These are phyloP conservation scores for Sporothrix variecibatus DNA, from an alignment of 2,329 filamentous ascomycete species.

Conservation along the genomic window DNA sequence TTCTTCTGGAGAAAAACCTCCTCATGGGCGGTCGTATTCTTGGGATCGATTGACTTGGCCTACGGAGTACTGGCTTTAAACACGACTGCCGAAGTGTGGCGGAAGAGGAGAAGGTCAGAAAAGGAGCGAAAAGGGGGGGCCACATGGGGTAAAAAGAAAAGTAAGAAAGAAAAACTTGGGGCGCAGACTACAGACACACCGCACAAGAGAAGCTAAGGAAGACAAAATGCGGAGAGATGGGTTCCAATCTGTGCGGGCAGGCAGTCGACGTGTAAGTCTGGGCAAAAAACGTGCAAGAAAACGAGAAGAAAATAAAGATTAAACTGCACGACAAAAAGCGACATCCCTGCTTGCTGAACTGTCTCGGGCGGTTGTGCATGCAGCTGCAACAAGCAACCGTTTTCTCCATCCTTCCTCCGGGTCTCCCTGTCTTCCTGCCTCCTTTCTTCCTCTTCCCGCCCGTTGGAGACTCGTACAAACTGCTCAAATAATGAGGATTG, in stretches of 20 bases:
- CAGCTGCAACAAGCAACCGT: background rate
- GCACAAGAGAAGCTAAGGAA: no score
- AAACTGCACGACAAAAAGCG: background rate
- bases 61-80: background rate
- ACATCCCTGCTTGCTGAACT: background rate
- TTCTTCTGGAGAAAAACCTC: background rate
- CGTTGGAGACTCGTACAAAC: background rate
- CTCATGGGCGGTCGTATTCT: background rate
- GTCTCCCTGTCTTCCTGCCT: background rate
- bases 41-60: background rate
- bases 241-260: background rate
- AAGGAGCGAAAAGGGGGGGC: background rate
- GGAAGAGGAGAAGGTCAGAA: conserved; percentile 7
- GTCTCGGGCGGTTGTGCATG: background rate
- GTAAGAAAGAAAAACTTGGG: background rate
- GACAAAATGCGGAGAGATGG: background rate
- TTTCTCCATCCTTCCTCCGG: background rate
- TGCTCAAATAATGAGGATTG: background rate
- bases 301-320: background rate
- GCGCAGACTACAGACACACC: background rate
- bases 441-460: background rate
- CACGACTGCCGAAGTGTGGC: conserved; percentile 20
- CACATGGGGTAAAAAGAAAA: conserved; percentile 2
- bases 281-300: background rate
- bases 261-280: background rate